Percentiles rank a stretch among this genome's conserved stretches.
Conservation (phyloP, 2,329 filamentous ascomycete species). For the Fusarium agapanthi region DNA sequence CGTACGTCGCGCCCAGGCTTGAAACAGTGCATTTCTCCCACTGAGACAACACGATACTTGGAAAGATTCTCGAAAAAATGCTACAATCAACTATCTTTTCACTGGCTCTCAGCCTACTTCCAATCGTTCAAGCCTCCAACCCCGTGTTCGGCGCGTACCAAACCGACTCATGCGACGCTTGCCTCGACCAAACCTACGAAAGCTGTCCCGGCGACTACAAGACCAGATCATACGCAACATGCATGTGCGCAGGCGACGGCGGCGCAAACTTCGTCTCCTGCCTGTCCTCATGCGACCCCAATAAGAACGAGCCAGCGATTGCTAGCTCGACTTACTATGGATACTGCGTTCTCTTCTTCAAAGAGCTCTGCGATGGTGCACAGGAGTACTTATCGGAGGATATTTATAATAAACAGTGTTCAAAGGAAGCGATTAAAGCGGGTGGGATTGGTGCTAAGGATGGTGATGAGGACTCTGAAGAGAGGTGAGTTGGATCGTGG, state of each 20-base stretch:
- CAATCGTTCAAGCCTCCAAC: background rate
- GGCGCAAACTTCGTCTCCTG: background rate
- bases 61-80: background rate
- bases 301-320: background rate
- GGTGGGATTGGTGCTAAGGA: background rate
- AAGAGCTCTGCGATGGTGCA: background rate
- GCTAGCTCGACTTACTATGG: background rate
- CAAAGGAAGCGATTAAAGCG: background rate
- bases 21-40: background rate
- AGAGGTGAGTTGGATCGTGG: background rate
- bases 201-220: background rate
- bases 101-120: background rate
- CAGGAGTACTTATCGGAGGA: background rate
- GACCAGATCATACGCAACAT: background rate
- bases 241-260: background rate
- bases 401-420: background rate
- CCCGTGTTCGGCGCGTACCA: background rate
- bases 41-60: fast-evolving
- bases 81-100: background rate
- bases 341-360: background rate
- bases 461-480: background rate
- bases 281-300: background rate
- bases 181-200: background rate
- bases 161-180: background rate
- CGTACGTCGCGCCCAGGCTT: fast-evolving